Percentiles rank a stretch among this genome's conserved stretches.
phyloP scores from a whole-genome alignment of 176 grass and related monocot genomes.

The Hordeum vulgare region MorexV3_pseudomolecules_assembly NC_058522.1:576376645-576377144 shows the following conservation, averaged over 20 bases:
- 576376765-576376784: not conserved
- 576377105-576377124: not conserved
- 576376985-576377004: not conserved
- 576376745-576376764: not conserved
- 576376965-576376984: not conserved
- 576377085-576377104: not conserved
- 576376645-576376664: conserved; percentile 16
- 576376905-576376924: not conserved
- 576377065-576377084: not conserved
- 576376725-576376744: not conserved
- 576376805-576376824: not conserved
- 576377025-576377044: not conserved
- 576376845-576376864: not conserved
- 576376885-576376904: not conserved
- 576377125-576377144: not conserved
- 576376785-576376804: not conserved
- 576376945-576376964: not conserved
- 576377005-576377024: not conserved
- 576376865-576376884: not conserved
- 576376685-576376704: not conserved
- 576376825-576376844: not conserved
- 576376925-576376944: not conserved
- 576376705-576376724: not conserved
- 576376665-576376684: not conserved
- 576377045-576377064: not conserved